Percentiles rank a stretch among this genome's conserved stretches.
phyloP scores from a whole-genome alignment of 192 early-diverging fungal species.

The Coemansia sp. region DNA sequence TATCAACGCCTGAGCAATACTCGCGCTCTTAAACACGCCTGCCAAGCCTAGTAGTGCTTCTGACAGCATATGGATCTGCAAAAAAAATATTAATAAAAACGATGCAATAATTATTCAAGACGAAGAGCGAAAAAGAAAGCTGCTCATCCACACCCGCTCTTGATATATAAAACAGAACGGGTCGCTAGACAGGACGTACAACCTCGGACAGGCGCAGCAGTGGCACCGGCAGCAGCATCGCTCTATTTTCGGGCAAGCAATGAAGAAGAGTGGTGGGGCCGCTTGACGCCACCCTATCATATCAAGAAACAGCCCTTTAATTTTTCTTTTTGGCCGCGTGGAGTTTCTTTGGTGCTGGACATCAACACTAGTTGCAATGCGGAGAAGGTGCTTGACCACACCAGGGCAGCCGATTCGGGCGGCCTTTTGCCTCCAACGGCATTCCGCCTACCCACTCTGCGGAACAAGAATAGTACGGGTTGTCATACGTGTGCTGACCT shows the following conservation, averaged over 20 bases:
- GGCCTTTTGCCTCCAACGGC: not conserved
- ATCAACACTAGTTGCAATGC: not conserved
- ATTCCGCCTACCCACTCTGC: conserved; percentile 3
- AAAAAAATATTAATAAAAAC: not conserved
- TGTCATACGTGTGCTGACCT: not conserved
- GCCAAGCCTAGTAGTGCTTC: not conserved
- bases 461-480: not conserved
- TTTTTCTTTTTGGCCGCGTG: not conserved
- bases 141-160: not conserved
- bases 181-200: not conserved
- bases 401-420: not conserved
- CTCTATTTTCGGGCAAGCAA: not conserved
- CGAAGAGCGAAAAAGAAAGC: not conserved
- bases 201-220: not conserved
- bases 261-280: conserved; percentile 3
- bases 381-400: not conserved
- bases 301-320: not conserved
- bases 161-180: not conserved
- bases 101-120: conserved; percentile 11
- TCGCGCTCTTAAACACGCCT: not conserved
- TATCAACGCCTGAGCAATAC: not conserved
- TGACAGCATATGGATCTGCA: not conserved
- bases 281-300: not conserved
- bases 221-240: not conserved
- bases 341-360: not conserved